Conservation (phyloP, 805 yeast genomes). For the Schizosaccharomyces japonicus region DNA sequence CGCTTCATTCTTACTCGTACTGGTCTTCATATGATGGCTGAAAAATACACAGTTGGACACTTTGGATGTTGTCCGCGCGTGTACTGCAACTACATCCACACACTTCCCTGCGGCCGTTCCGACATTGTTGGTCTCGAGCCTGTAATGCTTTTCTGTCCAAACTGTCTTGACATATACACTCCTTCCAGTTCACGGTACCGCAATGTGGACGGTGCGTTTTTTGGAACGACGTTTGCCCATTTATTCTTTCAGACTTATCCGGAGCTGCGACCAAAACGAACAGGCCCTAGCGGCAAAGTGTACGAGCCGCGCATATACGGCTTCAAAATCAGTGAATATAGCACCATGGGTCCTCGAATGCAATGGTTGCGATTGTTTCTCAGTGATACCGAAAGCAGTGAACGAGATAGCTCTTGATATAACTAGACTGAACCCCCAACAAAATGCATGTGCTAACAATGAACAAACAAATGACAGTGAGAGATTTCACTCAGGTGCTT, state of each 20-base stretch:
- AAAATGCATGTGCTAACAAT: too few species aligned
- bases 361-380: slow-evolving; percentile 76
- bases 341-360: slow-evolving; percentile 82
- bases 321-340: slow-evolving; percentile 49
- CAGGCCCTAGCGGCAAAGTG: slow-evolving; percentile 5
- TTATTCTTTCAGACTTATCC: slow-evolving; percentile 73
- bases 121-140: slow-evolving; percentile 84
- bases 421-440: too few species aligned
- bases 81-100: slow-evolving; percentile 68
- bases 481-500: too few species aligned
- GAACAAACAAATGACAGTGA: too few species aligned
- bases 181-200: slow-evolving; percentile 72
- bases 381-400: slow-evolving; percentile 17
- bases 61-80: slow-evolving; percentile 86
- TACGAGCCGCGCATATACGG: slow-evolving; percentile 69
- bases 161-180: slow-evolving; percentile 73
- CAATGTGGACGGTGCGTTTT: slow-evolving; percentile 86
- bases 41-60: slow-evolving; percentile 66
- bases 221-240: slow-evolving; percentile 91
- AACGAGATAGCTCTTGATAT: too few species aligned
- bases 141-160: slow-evolving; percentile 78
- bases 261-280: slow-evolving; percentile 19
- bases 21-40: slow-evolving; percentile 69
- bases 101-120: slow-evolving; percentile 74
- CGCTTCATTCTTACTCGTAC: slow-evolving; percentile 70